Conservation (phyloP, 352 stramenopile genomes). For the Aphanomyces euteiches region DNA sequence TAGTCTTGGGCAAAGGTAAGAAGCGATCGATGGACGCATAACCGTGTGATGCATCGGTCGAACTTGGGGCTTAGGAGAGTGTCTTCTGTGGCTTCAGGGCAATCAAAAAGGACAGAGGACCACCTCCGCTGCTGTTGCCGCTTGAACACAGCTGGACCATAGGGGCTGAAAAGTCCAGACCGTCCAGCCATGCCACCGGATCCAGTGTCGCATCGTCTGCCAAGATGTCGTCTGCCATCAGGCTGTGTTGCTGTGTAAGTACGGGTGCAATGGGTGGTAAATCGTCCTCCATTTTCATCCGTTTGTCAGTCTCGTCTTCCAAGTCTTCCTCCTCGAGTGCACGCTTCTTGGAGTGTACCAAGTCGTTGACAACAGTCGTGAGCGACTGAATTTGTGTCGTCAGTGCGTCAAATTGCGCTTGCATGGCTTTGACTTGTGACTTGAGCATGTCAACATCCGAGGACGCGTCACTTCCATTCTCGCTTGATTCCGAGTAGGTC, state of each 20-base stretch:
- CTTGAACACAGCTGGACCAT: background rate
- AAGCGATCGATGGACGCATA: background rate
- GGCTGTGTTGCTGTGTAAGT: slow-evolving; percentile 4
- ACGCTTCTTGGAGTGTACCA: background rate
- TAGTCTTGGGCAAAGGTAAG: slow-evolving; percentile 8
- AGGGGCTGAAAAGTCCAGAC: background rate
- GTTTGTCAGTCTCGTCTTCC: slow-evolving; percentile 1
- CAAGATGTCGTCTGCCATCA: background rate
- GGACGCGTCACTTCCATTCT: background rate
- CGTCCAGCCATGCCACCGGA: slow-evolving; percentile 1
- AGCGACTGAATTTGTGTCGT: slow-evolving; percentile 1
- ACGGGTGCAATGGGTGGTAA: background rate
- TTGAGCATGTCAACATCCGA: slow-evolving; percentile 5
- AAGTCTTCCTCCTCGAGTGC: background rate
- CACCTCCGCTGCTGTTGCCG: background rate
- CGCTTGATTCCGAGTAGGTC: slow-evolving; percentile 43
- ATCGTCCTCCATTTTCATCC: background rate
- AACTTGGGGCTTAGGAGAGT: background rate
- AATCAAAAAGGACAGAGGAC: slow-evolving; percentile 1
- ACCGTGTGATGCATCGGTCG: background rate
- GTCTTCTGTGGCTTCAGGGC: background rate
- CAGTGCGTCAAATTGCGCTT: slow-evolving; percentile 10
- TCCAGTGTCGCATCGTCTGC: background rate
- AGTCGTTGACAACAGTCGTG: background rate
- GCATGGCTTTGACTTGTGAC: slow-evolving; percentile 14